phyloP scores from a whole-genome alignment of 2,329 filamentous ascomycete species.

The Sclerotinia glacialis region DNA sequence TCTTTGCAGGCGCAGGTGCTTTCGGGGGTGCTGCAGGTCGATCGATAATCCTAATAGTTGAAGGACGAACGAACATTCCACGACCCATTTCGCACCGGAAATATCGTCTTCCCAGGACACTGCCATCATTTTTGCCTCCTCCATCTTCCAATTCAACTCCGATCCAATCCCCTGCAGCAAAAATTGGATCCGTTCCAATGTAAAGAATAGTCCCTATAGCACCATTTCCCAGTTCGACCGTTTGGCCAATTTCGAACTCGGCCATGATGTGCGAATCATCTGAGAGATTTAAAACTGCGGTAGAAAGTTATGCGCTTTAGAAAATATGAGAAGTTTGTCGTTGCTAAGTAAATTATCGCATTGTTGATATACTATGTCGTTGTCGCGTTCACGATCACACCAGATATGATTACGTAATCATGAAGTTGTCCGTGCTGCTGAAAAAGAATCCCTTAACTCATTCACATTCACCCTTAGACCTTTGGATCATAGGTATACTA shows the following conservation, averaged over 20 bases:
- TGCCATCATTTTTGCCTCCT: slow-evolving; percentile 90
- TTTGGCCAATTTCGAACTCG: slow-evolving; percentile 50
- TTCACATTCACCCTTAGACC: not conserved
- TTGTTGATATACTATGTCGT: not conserved
- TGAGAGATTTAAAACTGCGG: slow-evolving; percentile 2
- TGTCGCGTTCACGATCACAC: slow-evolving; percentile 6
- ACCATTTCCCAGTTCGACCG: slow-evolving; percentile 72
- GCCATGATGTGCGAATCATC: slow-evolving; percentile 46
- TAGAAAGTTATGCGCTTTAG: not conserved
- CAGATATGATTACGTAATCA: slow-evolving; percentile 4
- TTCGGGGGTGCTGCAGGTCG: slow-evolving; percentile 45
- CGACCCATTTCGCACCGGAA: slow-evolving; percentile 76
- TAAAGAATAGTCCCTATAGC: slow-evolving; percentile 77
- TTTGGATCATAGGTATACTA: not conserved
- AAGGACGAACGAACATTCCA: slow-evolving; percentile 81
- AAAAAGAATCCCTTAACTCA: not conserved
- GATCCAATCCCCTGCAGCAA: slow-evolving; percentile 81
- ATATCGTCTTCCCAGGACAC: slow-evolving; percentile 82
- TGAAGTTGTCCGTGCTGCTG: not conserved
- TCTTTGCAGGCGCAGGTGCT: slow-evolving; percentile 39
- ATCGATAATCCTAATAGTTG: slow-evolving; percentile 60
- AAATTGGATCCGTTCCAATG: slow-evolving; percentile 68
- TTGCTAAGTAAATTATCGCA: slow-evolving; percentile 7
- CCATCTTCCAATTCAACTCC: slow-evolving; percentile 82
- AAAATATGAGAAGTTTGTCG: not conserved